A percentile compares a stretch with the other conserved stretches of the same genome.
Evolutionary conservation across 2,329 filamentous ascomycete species (phyloP).

Genomic region (Ceratocystiopsis minuta): DNA sequence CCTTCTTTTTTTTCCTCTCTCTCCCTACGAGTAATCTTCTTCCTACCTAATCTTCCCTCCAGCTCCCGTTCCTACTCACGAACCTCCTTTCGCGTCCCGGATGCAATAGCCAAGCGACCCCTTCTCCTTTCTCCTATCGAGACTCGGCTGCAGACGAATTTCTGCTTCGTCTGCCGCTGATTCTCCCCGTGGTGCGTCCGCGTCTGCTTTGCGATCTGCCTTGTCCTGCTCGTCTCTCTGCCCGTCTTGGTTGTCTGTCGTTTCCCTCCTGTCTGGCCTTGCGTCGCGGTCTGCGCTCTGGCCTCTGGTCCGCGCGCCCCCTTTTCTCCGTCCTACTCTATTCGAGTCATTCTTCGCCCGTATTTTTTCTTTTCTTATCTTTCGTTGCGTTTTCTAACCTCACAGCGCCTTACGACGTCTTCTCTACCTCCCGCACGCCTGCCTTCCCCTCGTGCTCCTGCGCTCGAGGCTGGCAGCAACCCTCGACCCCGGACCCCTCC

Average conservation of each 20-base stretch:
- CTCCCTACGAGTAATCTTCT: too few species aligned
- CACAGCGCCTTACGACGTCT: conserved; percentile 32
- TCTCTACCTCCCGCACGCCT: conserved; percentile 28
- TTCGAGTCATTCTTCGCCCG: too few species aligned
- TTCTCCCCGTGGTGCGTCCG: conserved; percentile 7
- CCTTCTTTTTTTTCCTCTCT: background rate
- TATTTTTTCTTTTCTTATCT: background rate
- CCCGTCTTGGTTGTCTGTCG: background rate
- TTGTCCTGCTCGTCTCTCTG: background rate
- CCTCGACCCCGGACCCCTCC: too few species aligned
- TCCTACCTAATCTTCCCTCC: too few species aligned
- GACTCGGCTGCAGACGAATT: conserved; percentile 8
- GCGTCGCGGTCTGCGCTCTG: too few species aligned
- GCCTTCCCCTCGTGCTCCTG: conserved; percentile 40
- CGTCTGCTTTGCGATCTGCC: background rate
- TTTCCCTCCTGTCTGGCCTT: too few species aligned
- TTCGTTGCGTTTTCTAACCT: background rate
- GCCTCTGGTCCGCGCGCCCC: too few species aligned
- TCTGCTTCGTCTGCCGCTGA: conserved; percentile 9
- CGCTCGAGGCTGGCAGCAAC: conserved; percentile 33
- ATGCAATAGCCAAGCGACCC: background rate
- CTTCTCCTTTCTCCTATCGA: conserved; percentile 2
- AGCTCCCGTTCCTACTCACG: too few species aligned
- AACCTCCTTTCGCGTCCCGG: too few species aligned
- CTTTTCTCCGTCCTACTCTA: too few species aligned